Evolutionary conservation across 73 alveolate species (phyloP).

Genomic region (Urostyla sp.): DNA sequence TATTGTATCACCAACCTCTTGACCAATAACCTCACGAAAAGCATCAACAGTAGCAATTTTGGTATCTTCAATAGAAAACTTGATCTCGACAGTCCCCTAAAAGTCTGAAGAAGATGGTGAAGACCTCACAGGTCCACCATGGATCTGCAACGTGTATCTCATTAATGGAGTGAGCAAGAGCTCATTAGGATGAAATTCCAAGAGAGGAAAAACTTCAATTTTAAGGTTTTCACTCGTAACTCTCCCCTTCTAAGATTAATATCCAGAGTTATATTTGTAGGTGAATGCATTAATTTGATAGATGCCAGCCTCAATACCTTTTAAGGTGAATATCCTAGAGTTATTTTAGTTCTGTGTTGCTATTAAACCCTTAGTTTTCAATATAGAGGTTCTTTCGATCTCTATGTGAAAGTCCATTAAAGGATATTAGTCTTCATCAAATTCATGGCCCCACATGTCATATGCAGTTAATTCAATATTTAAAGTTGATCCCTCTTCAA

Average conservation of each 20-base stretch:
- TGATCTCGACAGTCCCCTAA: constrained; percentile 62
- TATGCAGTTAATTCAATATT: constrained; percentile 53
- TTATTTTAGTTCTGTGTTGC: constrained; percentile 1
- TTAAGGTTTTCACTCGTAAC: constrained; percentile 69
- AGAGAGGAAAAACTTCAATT: constrained; percentile 86
- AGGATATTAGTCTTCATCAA: constrained; percentile 44
- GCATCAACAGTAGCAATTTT: constrained; percentile 81
- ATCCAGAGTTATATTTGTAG: background rate
- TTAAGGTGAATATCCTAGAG: constrained; percentile 20
- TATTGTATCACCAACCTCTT: constrained; percentile 78
- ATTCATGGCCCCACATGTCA: constrained; percentile 54
- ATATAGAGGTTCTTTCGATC: constrained; percentile 36
- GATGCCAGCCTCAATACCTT: constrained; percentile 37
- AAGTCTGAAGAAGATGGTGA: constrained; percentile 33
- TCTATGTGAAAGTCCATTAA: constrained; percentile 66
- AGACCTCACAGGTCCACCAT: constrained; percentile 91
- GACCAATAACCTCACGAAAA: constrained; percentile 81
- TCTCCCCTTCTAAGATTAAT: background rate
- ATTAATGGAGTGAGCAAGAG: constrained; percentile 88
- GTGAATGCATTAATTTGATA: constrained; percentile 35
- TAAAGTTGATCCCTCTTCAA: constrained; percentile 57
- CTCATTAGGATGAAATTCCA: constrained; percentile 82
- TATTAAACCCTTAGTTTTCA: constrained; percentile 16
- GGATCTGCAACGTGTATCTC: constrained; percentile 81
- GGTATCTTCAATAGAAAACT: constrained; percentile 74